phyloP scores from a whole-genome alignment of 2,329 filamentous ascomycete species.

The Fusarium luffae region DNA sequence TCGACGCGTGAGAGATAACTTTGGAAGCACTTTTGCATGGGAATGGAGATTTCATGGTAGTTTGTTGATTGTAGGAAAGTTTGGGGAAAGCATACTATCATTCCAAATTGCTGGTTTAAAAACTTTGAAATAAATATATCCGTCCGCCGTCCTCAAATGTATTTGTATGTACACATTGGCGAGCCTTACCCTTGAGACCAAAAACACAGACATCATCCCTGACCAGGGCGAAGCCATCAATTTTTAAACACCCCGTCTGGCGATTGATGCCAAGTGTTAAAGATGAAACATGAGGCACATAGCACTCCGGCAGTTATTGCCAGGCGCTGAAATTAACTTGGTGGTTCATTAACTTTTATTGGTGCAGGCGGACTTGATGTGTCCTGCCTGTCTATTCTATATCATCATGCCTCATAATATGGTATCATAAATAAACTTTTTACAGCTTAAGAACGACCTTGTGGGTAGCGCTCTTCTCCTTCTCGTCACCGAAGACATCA shows the following conservation, averaged over 20 bases:
- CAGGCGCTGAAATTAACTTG: not conserved
- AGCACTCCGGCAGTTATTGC: not conserved
- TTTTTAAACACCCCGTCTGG: constrained; percentile 3
- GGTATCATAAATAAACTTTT: constrained; percentile 33
- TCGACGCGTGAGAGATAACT: not conserved
- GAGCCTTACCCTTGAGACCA: not conserved
- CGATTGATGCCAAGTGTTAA: not conserved
- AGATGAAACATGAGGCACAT: not conserved
- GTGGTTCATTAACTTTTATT: constrained; percentile 30
- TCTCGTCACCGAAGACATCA: constrained; percentile 65
- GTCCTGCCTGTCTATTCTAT: constrained; percentile 22
- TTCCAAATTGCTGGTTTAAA: constrained; percentile 25
- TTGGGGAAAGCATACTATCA: constrained; percentile 1
- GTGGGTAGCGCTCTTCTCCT: constrained; percentile 62
- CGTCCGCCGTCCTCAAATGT: not conserved
- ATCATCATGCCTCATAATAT: constrained; percentile 28
- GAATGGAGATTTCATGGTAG: constrained; percentile 6
- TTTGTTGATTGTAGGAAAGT: not conserved
- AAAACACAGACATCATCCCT: not conserved
- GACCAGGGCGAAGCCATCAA: not conserved
- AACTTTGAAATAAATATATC: not conserved
- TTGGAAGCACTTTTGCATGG: constrained; percentile 6
- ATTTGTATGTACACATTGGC: not conserved
- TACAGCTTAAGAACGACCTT: constrained; percentile 56
- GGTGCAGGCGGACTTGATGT: not conserved